Percentiles rank a stretch among this genome's conserved stretches.
phyloP scores from a whole-genome alignment of 139 green algal species.

The Coelastrella sp. region DNA sequence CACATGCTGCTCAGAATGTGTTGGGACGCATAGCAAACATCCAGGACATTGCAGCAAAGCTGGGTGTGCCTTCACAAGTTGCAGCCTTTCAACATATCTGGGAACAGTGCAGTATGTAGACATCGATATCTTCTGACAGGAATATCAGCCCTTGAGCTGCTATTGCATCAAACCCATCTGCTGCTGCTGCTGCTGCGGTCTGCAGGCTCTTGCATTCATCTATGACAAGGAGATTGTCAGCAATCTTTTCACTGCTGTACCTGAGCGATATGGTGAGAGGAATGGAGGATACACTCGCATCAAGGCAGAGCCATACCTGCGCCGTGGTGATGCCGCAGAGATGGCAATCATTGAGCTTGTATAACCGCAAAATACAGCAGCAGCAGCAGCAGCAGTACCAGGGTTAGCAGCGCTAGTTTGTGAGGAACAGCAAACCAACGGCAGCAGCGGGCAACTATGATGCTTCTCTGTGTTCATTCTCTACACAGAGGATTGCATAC shows the following conservation, averaged over 20 bases:
- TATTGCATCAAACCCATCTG: no score
- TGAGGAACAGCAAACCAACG: neutral
- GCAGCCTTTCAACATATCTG: no score
- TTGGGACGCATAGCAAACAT: no score
- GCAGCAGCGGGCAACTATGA: neutral
- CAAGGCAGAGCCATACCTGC: constrained; percentile 59
- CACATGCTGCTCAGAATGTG: no score
- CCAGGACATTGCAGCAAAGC: no score
- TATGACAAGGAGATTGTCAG: constrained; percentile 94
- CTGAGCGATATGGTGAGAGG: constrained; percentile 86
- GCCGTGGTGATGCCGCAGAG: constrained; percentile 91
- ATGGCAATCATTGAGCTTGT: constrained; percentile 98
- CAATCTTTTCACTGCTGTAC: constrained; percentile 83
- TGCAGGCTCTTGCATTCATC: constrained; percentile 88
- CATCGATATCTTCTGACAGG: no score
- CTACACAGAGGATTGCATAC: no score
- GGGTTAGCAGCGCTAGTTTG: neutral
- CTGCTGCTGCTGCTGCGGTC: no score
- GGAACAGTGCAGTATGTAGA: no score
- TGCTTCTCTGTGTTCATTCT: neutral
- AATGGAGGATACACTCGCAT: constrained; percentile 94
- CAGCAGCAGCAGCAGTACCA: constrained; percentile 1
- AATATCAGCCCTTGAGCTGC: no score
- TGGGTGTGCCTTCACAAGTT: no score
- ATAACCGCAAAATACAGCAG: no score